Evolutionary conservation across 768 basidiomycete genomes (phyloP).

Genomic region (Macrolepiota albuminosa): DNA sequence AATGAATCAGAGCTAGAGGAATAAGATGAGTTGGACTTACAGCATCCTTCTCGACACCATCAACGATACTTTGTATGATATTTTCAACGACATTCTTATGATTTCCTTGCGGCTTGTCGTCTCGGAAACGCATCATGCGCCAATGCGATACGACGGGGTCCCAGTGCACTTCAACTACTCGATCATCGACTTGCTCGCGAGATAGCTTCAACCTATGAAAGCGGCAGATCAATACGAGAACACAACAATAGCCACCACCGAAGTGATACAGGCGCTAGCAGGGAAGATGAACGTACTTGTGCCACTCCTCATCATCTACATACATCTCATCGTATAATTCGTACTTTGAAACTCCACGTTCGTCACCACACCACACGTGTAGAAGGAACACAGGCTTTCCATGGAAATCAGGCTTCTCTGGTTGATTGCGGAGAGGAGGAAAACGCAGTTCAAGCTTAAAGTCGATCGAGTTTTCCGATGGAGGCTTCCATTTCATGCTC

Average conservation of each 20-base stretch:
- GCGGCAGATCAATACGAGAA: conserved; percentile 2
- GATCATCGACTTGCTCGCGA: conserved; percentile 88
- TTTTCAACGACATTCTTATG: conserved; percentile 79
- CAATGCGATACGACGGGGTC: conserved; percentile 60
- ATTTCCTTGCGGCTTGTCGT: conserved; percentile 94
- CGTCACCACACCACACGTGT: conserved; percentile 76
- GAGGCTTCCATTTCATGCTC: conserved; percentile 98
- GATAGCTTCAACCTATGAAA: conserved; percentile 68
- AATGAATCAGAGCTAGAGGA: conserved; percentile 4
- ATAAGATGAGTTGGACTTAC: conserved; percentile 41
- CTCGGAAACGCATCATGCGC: conserved; percentile 90
- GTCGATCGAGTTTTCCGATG: conserved; percentile 96
- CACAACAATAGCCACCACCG: conserved; percentile 1
- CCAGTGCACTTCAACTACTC: conserved; percentile 95
- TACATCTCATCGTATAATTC: conserved; percentile 84
- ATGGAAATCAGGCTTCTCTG: conserved; percentile 66
- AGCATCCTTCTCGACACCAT: conserved; percentile 87
- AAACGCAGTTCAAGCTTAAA: conserved; percentile 96
- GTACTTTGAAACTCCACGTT: conserved; percentile 51
- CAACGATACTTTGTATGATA: conserved; percentile 86
- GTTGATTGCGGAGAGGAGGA: conserved; percentile 54
- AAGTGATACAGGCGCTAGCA: neutral
- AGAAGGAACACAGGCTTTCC: conserved; percentile 86
- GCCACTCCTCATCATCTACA: conserved; percentile 91
- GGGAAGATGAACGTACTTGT: conserved; percentile 49